A percentile compares a stretch with the other conserved stretches of the same genome.
Evolutionary conservation across 768 basidiomycete genomes (phyloP).

Genomic region (Leccinum disarticulatum): DNA sequence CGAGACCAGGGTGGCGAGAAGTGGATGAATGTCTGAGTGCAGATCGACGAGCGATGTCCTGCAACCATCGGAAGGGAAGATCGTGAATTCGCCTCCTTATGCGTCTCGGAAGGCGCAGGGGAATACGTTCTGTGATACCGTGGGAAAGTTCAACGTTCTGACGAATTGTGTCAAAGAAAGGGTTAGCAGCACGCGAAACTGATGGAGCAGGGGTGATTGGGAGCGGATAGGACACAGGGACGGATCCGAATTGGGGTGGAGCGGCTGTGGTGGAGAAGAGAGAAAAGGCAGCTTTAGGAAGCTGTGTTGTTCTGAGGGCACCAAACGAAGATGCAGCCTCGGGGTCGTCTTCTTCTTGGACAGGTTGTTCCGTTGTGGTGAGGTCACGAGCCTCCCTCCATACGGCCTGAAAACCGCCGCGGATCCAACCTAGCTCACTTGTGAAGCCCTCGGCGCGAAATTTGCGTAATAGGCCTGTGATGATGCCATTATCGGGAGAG

Average conservation of each 20-base stretch:
- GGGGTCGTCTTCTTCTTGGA: slow-evolving; percentile 50
- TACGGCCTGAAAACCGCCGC: slow-evolving; percentile 79
- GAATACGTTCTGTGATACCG: slow-evolving; percentile 78
- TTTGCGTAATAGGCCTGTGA: slow-evolving; percentile 73
- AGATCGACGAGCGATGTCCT: slow-evolving; percentile 63
- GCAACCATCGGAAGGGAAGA: slow-evolving; percentile 78
- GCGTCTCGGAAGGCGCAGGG: slow-evolving; percentile 54
- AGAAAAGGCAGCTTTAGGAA: slow-evolving; percentile 66
- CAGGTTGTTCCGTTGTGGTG: slow-evolving; percentile 49
- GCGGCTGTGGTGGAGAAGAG: slow-evolving; percentile 42
- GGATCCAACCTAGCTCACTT: slow-evolving; percentile 73
- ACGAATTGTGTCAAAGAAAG: slow-evolving; percentile 93
- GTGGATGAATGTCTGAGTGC: slow-evolving; percentile 22
- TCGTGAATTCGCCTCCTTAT: slow-evolving; percentile 63
- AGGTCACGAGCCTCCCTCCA: slow-evolving; percentile 53
- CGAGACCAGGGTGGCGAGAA: slow-evolving; percentile 18
- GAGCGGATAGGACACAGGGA: slow-evolving; percentile 1
- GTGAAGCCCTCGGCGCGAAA: slow-evolving; percentile 59
- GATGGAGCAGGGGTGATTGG: slow-evolving; percentile 22
- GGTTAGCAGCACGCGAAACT: slow-evolving; percentile 52
- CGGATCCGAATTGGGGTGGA: slow-evolving; percentile 10
- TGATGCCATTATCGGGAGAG: slow-evolving; percentile 64
- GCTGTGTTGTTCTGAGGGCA: slow-evolving; percentile 53
- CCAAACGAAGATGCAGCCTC: slow-evolving; percentile 32
- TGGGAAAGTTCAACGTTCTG: slow-evolving; percentile 81